Percentiles rank a stretch among this genome's conserved stretches.
Evolutionary conservation across 495 filamentous ascomycete genomes (phyloP).

Genomic region (Hypoxylon trugodes): DNA sequence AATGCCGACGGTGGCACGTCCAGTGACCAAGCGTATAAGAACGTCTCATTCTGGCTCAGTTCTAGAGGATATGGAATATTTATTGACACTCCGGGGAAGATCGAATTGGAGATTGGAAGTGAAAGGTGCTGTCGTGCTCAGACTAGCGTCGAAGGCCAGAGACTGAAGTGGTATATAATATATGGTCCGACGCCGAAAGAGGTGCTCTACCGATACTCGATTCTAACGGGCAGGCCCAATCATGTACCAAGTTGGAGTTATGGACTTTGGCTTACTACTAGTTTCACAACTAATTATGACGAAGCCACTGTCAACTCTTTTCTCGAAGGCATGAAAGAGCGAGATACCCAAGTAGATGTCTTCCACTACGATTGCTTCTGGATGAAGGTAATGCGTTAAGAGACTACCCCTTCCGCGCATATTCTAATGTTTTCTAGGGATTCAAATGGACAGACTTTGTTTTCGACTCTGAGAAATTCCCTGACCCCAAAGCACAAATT

Average conservation of each 20-base stretch:
- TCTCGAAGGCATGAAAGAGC: constrained; percentile 71
- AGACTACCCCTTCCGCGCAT: not conserved
- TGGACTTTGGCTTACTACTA: constrained; percentile 75
- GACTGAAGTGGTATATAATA: constrained; percentile 69
- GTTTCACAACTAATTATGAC: constrained; percentile 75
- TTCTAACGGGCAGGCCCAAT: constrained; percentile 66
- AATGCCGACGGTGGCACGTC: constrained; percentile 78
- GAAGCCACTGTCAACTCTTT: constrained; percentile 72
- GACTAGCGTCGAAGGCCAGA: constrained; percentile 68
- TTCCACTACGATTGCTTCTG: constrained; percentile 80
- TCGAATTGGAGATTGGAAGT: constrained; percentile 72
- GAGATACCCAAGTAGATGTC: constrained; percentile 71
- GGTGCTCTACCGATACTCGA: constrained; percentile 68
- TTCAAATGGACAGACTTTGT: constrained; percentile 81
- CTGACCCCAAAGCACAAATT: constrained; percentile 70
- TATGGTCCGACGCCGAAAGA: constrained; percentile 74
- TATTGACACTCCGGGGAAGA: constrained; percentile 66
- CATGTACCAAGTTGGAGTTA: constrained; percentile 74
- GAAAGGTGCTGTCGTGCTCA: constrained; percentile 72
- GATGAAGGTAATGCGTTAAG: constrained; percentile 45
- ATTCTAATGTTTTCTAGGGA: constrained; percentile 43
- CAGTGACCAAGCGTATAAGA: constrained; percentile 77
- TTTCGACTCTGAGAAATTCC: constrained; percentile 73
- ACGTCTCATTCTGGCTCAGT: constrained; percentile 75
- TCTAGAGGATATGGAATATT: constrained; percentile 77